phyloP scores from a whole-genome alignment of 768 basidiomycete genomes.

The Suillus americanus region DNA sequence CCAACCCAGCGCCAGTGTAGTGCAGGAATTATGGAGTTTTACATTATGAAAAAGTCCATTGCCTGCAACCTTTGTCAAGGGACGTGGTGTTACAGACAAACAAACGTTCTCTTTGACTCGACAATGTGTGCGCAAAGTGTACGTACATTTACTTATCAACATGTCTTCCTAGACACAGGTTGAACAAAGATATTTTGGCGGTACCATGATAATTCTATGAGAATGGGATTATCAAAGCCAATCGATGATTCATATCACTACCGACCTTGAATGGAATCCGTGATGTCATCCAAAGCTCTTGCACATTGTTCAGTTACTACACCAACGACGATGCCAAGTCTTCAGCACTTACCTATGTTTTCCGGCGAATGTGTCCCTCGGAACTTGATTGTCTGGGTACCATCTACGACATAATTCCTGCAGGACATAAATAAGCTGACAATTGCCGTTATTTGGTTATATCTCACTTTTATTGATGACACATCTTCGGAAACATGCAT shows the following conservation, averaged over 20 bases:
- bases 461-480: constrained; percentile 71
- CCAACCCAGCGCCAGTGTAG: background rate
- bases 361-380: constrained; percentile 32
- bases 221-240: constrained; percentile 4
- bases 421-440: constrained; percentile 2
- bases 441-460: background rate
- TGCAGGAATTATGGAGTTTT: background rate
- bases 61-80: background rate
- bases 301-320: background rate
- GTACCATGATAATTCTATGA: constrained; percentile 77
- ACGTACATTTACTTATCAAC: background rate
- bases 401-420: constrained; percentile 77
- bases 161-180: background rate
- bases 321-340: background rate
- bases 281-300: constrained; percentile 85
- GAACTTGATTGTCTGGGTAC: constrained; percentile 45
- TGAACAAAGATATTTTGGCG: constrained; percentile 63
- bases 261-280: constrained; percentile 69
- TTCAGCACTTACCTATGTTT: constrained; percentile 54
- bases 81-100: background rate
- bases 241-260: background rate
- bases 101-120: background rate
- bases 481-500: constrained; percentile 53
- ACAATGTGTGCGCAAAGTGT: background rate
- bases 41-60: background rate